Base-by-base conservation (phyloP, 2,329 filamentous ascomycete genomes). In the Aspergillus unguis region DNA sequence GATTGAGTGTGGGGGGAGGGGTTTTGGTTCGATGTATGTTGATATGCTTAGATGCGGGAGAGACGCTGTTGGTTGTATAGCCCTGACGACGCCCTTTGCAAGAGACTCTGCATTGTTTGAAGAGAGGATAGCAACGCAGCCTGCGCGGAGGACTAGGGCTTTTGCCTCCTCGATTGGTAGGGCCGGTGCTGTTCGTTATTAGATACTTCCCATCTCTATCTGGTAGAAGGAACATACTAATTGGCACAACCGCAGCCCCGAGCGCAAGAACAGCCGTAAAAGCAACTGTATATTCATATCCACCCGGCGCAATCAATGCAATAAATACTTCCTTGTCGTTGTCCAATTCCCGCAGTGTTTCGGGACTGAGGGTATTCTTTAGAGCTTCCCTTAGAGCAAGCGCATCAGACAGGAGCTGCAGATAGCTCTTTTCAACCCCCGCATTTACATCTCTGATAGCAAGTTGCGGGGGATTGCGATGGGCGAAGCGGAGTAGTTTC, bases 251-350 rank as follows among this genome's bases (percentile, higher is more conserved):
- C 9, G 65, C 68, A 8, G 67, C 68, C 1, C 69, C 68, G 3
- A 70, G 48, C 2, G 67, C 66, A 28, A 70, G 57, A 36, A 71
- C 66, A 3, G 65, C 66, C 37, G 68, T 55, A 29, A 71, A 66
- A 3, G 62, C 67, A n/a, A 71, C 68, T 1, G 66, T 60, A 36
- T 71, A 71, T 41, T 71, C 68, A 57, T 71, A 71, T 0, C 69
- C 69, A 17, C 68, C 68, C 0, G 67, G 66, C 1, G 65, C 66
- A 6, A 71, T 43, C 10, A 71, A 26, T 17, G 64, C 67, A 50
- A 71, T 62, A 52, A 62, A 69, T 8, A 70, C 65, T 44, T 70
- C 68, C n/a, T 62, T 53, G 23, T 65, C 64, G 6, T 57, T 45
- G 3, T 52, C 44, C 10, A 71, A 47, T 9, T 65, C 59, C 2